A percentile compares a stretch with the other conserved stretches of the same genome.
phyloP scores from a whole-genome alignment of 2,329 filamentous ascomycete genomes.

The Pseudogymnoascus sp. region DNA sequence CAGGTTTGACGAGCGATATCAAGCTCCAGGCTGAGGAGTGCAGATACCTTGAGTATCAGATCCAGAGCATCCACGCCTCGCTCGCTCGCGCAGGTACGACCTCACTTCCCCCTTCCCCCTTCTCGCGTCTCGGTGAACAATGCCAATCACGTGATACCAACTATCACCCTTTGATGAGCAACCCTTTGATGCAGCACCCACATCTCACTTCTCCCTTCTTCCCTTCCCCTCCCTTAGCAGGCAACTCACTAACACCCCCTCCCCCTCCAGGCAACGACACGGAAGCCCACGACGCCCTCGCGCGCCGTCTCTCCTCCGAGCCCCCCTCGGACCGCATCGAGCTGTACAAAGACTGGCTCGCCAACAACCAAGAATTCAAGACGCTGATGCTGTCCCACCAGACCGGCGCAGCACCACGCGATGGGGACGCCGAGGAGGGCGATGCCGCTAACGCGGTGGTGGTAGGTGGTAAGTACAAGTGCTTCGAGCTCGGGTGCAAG shows the following conservation, averaged over 20 bases:
- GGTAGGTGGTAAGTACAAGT: not conserved
- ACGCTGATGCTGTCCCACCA: not conserved
- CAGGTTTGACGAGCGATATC: not conserved
- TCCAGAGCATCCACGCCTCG: not conserved
- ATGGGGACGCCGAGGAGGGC: not conserved
- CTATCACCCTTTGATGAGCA: no score
- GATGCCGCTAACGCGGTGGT: not conserved
- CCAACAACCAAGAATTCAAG: not conserved
- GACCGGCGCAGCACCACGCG: not conserved
- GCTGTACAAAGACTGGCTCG: not conserved
- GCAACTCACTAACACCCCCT: not conserved
- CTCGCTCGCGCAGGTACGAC: not conserved
- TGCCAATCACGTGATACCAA: not conserved
- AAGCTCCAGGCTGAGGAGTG: not conserved
- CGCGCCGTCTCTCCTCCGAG: not conserved
- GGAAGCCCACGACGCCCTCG: not conserved
- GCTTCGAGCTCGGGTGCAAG: not conserved
- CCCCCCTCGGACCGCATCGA: not conserved
- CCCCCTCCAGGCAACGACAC: not conserved
- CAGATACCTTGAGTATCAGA: not conserved
- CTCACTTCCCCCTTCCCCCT: not conserved
- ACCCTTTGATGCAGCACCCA: not conserved
- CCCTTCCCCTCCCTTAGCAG: no score
- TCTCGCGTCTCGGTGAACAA: not conserved
- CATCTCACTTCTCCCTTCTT: no score